These are phyloP conservation scores for Eragrostis curvula DNA, from an alignment of 176 grass and related monocot genomes.

Conservation along the genomic window DNA sequence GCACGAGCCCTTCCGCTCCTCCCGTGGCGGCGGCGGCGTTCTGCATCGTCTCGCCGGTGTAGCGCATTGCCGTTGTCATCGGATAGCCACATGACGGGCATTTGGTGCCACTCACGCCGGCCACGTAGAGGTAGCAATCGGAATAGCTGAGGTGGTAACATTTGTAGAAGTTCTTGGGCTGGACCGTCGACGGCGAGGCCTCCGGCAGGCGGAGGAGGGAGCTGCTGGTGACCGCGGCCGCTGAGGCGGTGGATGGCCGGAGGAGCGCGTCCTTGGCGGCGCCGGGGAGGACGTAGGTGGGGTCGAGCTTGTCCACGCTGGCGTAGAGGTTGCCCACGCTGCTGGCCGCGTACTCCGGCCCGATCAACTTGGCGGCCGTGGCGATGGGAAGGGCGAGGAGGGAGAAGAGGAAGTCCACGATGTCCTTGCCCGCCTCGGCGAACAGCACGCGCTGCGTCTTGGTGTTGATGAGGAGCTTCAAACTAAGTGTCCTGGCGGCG, in stretches of 20 bases:
- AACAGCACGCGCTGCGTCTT: neutral
- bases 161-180: neutral
- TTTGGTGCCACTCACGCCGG: neutral
- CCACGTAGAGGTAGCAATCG: neutral
- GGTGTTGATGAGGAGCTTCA: too few relatives aligned
- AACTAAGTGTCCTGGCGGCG: too few relatives aligned
- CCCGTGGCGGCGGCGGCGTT: neutral
- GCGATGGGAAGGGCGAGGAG: too few relatives aligned
- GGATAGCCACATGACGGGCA: neutral
- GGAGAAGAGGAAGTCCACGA: too few relatives aligned
- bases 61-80: neutral
- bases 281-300: slow-evolving; percentile 5
- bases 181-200: neutral
- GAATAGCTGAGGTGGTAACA: too few relatives aligned
- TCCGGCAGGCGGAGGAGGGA: neutral
- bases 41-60: neutral
- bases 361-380: too few relatives aligned
- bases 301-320: too few relatives aligned
- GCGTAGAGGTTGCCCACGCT: neutral
- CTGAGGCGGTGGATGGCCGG: too few relatives aligned
- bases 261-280: neutral
- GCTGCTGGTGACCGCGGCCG: neutral
- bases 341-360: too few relatives aligned
- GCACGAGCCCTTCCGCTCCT: slow-evolving; percentile 21
- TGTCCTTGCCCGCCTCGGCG: slow-evolving; percentile 22